Evolutionary conservation across 225 moss, liverwort and hornwort genomes (phyloP).

Genomic region (Bryoerythrophyllum caledonicum): DNA sequence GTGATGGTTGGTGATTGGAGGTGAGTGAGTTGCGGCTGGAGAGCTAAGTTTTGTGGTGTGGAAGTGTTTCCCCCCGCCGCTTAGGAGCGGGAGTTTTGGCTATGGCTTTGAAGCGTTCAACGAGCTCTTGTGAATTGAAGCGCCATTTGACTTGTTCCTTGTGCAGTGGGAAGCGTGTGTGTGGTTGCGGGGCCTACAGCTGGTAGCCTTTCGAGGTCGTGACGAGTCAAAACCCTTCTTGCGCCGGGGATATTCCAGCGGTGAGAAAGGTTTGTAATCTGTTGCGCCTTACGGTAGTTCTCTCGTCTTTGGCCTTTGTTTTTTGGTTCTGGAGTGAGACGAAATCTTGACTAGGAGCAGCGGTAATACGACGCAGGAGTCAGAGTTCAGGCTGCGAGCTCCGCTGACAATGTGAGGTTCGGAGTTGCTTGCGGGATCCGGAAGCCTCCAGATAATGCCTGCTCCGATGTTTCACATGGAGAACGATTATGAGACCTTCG

Average conservation of each 20-base stretch:
- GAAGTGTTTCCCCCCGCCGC: neutral
- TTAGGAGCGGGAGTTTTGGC: conserved; percentile 20
- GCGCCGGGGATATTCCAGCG: neutral
- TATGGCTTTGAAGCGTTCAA: neutral
- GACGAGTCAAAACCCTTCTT: conserved; percentile 37
- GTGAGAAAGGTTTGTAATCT: conserved; percentile 19
- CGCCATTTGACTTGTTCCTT: conserved; percentile 26
- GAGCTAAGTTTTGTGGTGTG: conserved; percentile 22
- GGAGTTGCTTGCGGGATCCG: conserved; percentile 29
- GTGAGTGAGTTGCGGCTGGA: conserved; percentile 23
- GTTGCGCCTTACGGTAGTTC: conserved; percentile 13
- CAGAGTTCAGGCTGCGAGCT: conserved; percentile 27
- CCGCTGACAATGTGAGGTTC: conserved; percentile 37
- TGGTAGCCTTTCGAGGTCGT: conserved; percentile 17
- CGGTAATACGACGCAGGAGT: conserved; percentile 25
- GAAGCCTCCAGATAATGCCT: conserved; percentile 49
- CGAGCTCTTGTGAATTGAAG: conserved; percentile 37
- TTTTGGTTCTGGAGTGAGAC: conserved; percentile 23
- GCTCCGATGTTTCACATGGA: conserved; percentile 55
- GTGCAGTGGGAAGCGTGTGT: conserved; percentile 18
- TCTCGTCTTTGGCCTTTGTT: conserved; percentile 24
- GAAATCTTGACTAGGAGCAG: conserved; percentile 24
- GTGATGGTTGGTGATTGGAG: conserved; percentile 22
- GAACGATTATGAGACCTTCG: conserved; percentile 47
- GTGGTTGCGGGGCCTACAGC: conserved; percentile 5